Percentiles rank a stretch among this genome's conserved stretches.
phyloP scores from a whole-genome alignment of 805 yeast genomes.

The Metschnikowia aberdeeniae region DNA sequence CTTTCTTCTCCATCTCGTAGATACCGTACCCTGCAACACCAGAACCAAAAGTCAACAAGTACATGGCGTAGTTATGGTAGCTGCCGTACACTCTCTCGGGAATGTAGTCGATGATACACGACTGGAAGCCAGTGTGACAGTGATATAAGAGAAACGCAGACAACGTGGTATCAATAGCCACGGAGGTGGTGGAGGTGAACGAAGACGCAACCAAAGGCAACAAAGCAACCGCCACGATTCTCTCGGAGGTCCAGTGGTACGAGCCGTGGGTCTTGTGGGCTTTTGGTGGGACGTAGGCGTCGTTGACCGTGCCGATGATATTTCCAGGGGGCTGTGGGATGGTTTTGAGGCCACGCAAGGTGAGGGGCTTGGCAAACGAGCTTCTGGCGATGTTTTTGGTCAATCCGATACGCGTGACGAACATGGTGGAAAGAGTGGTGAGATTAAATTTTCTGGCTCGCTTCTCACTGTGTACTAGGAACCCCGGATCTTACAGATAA shows the following conservation, averaged over 20 bases:
- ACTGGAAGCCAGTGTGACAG: constrained; percentile 65
- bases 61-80: constrained; percentile 58
- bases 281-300: constrained; percentile 60
- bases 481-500: constrained; percentile 20
- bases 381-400: constrained; percentile 18
- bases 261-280: constrained; percentile 60
- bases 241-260: constrained; percentile 70
- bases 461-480: constrained; percentile 5
- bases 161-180: constrained; percentile 55
- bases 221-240: constrained; percentile 54
- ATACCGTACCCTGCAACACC: constrained; percentile 66
- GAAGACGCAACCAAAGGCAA: constrained; percentile 65
- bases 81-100: constrained; percentile 70
- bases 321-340: constrained; percentile 71
- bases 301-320: constrained; percentile 69
- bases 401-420: constrained; percentile 29
- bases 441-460: constrained; percentile 4
- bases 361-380: constrained; percentile 19
- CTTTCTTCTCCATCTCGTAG: constrained; percentile 61
- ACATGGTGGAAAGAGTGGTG: constrained; percentile 10
- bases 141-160: constrained; percentile 57
- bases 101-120: constrained; percentile 76
- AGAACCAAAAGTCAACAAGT: constrained; percentile 59
- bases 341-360: constrained; percentile 36
- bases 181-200: constrained; percentile 48